Evolutionary conservation across 2,329 filamentous ascomycete genomes (phyloP), one percentile per base, ranked within the genome.

Genomic region (Verticillium nubilum): DNA sequence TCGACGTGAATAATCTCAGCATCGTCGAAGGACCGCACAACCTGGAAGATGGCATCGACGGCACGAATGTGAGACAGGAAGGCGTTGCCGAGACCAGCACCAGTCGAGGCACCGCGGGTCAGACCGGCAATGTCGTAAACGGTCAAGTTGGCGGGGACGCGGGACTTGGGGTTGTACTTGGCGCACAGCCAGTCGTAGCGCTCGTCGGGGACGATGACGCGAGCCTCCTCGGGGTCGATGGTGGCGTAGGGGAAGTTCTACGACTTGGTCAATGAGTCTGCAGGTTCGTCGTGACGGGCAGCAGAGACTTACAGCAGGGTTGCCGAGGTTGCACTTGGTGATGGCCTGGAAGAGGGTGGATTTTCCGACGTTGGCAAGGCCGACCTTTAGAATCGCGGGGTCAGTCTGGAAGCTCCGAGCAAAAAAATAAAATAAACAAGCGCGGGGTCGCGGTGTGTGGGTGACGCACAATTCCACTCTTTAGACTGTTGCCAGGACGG

Each of bases 1-100:
- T 99, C 96, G 66, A 99, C 93, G 84, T 99, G 95, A 69, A 97
- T 98, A 70, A 99, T 99, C 79, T 99, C 95, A 61, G 94, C 95
- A 82, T 99, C 95, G 73, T 99, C 96, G 78, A 99, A 97, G 80
- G 91, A 96, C 69, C 93, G 88, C 37, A 97, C 93, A 52, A 97
- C 93, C 77, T 97, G 91, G 83, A 97, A 97, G 78, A 97, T 96
- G 76, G 93, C 93, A 81, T 97, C 93, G 76, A 97, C 93, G 58
- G 95, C 95, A 74, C 96, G 92, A 69, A 99, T 99, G 77, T 99
- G 95, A 37, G 95, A 98, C 80, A 99, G 82, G 86, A 99, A 99
- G 68, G 94, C 86, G 75, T 99, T 99, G 70, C 95, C 95, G 63
- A 99, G 89, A 83, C 95, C 95, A 67, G 92, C 95, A 80, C 96